Percentiles rank a stretch among this genome's conserved stretches.
These are phyloP conservation scores for Meyerozyma guilliermondii DNA, from an alignment of 1,139 yeast species.

Conservation along the genomic window DNA sequence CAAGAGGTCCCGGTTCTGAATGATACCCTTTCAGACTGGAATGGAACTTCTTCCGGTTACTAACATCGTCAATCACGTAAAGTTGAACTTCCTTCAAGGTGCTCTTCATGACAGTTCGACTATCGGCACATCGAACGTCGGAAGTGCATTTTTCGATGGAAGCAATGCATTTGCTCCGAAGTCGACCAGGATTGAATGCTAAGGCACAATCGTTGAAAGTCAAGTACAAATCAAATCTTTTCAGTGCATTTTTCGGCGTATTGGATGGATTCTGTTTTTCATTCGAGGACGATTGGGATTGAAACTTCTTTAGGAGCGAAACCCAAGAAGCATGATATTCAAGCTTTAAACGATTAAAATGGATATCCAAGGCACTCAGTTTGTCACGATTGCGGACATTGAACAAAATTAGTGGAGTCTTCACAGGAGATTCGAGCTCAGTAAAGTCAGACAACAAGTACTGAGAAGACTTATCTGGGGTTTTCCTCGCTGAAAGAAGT, in stretches of 20 bases:
- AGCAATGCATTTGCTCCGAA: constrained; percentile 48
- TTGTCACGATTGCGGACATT: not conserved
- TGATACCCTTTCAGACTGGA: not conserved
- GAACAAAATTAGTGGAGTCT: not conserved
- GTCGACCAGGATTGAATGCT: constrained; percentile 55
- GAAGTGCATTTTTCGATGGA: constrained; percentile 48
- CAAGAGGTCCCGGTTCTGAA: constrained; percentile 4
- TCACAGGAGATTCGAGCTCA: not conserved
- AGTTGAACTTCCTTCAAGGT: constrained; percentile 43
- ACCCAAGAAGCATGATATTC: constrained; percentile 1
- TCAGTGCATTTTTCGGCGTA: constrained; percentile 1
- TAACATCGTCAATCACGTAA: constrained; percentile 54
- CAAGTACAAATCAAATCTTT: constrained; percentile 35
- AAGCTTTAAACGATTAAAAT: not conserved
- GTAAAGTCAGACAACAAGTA: not conserved
- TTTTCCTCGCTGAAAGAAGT: not conserved
- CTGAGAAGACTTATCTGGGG: not conserved
- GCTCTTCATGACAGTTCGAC: constrained; percentile 33
- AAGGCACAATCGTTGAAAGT: constrained; percentile 48
- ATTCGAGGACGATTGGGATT: not conserved
- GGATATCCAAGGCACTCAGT: not conserved
- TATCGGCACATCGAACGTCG: constrained; percentile 35
- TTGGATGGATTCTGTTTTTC: not conserved
- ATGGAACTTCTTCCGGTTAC: constrained; percentile 2
- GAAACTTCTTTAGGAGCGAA: not conserved